These are phyloP conservation scores for Hysterium pulicare DNA, from an alignment of 2,329 filamentous ascomycete species.

Conservation along the genomic window DNA sequence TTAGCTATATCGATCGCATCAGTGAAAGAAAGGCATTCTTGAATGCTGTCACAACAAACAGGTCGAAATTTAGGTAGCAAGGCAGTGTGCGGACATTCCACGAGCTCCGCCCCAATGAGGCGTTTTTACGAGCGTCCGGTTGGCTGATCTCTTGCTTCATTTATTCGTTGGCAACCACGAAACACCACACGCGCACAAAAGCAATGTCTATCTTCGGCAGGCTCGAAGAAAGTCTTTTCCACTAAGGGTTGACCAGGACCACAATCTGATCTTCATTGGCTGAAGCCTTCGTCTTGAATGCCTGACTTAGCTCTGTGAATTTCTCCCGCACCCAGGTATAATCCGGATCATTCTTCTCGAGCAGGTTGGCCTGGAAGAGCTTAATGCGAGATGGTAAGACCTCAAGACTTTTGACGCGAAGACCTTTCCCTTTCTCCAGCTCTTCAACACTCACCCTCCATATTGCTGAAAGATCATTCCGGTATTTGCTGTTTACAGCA, in stretches of 20 bases:
- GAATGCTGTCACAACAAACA: too few relatives aligned
- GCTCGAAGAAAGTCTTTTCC: too few relatives aligned
- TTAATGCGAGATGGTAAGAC: constrained; percentile 36
- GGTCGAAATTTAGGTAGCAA: too few relatives aligned
- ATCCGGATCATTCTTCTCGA: constrained; percentile 28
- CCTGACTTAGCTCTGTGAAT: constrained; percentile 23
- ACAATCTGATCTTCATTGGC: constrained; percentile 10
- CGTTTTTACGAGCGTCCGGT: too few relatives aligned
- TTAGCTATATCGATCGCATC: too few relatives aligned
- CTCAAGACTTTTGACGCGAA: constrained; percentile 9
- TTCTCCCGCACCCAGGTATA: constrained; percentile 30
- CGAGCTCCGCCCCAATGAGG: too few relatives aligned
- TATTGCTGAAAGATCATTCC: constrained; percentile 40
- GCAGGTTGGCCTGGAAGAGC: constrained; percentile 29
- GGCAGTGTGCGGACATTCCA: too few relatives aligned
- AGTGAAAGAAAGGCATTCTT: too few relatives aligned
- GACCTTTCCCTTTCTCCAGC: constrained; percentile 1
- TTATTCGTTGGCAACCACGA: too few relatives aligned
- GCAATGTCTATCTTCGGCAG: too few relatives aligned
- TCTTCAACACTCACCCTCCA: constrained; percentile 35
- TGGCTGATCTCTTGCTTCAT: too few relatives aligned
- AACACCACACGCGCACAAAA: too few relatives aligned
- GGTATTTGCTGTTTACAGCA: constrained; percentile 28
- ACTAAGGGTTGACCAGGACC: background rate
- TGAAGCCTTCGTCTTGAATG: constrained; percentile 26